Evolutionary conservation across 805 yeast species (phyloP).

Genomic region (Candida chilensis): DNA sequence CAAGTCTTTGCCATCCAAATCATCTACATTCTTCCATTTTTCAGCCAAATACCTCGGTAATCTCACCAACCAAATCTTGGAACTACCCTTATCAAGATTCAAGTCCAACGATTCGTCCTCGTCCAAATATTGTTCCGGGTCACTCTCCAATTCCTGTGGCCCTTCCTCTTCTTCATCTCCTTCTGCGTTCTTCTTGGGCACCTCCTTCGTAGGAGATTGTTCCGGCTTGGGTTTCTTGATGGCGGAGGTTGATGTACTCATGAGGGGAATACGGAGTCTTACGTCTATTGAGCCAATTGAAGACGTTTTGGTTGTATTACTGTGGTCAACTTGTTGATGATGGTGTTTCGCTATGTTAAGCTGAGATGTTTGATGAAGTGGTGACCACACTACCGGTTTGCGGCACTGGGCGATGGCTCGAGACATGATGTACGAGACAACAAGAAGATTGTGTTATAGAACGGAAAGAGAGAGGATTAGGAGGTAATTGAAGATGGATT

Average conservation of each 20-base stretch:
- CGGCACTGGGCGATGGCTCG: neutral
- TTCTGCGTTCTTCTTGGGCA: conserved; percentile 2
- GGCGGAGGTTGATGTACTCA: neutral
- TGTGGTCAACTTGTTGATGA: neutral
- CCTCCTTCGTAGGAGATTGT: neutral
- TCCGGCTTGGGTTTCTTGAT: neutral
- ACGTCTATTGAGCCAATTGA: too few relatives aligned
- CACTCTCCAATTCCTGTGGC: conserved; percentile 25
- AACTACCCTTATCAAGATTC: conserved; percentile 49
- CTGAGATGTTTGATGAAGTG: neutral
- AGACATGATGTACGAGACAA: neutral
- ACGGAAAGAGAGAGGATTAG: neutral
- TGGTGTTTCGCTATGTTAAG: too few relatives aligned
- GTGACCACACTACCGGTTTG: neutral
- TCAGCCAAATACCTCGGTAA: conserved; percentile 83
- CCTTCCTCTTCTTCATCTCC: conserved; percentile 4
- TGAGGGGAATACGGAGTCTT: neutral
- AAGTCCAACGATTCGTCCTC: conserved; percentile 71
- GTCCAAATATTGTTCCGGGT: conserved; percentile 36
- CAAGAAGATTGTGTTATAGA: too few relatives aligned
- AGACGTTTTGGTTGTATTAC: too few relatives aligned
- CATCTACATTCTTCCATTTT: conserved; percentile 54
- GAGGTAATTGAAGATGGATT: conserved; percentile 12
- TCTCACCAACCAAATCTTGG: conserved; percentile 88
- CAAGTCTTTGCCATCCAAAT: conserved; percentile 62